phyloP scores from a whole-genome alignment of 768 basidiomycete species.

The Lactifluus rugatus region DNA sequence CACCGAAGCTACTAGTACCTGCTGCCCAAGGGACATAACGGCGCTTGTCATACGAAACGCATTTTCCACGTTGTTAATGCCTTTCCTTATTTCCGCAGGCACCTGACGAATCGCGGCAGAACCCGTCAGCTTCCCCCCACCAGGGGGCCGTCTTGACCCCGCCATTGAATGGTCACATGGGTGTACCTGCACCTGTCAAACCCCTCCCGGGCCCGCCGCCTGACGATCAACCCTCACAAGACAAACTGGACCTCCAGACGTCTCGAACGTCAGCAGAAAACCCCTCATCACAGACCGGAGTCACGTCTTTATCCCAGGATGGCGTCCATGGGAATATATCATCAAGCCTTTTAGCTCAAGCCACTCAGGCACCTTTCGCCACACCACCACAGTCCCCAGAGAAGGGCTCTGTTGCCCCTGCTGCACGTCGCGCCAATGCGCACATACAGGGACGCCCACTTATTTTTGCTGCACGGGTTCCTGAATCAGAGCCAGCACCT shows the following conservation, averaged over 20 bases:
- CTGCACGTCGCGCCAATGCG: not conserved
- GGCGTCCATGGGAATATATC: not conserved
- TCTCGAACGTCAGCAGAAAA: not conserved
- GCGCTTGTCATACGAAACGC: constrained; percentile 2
- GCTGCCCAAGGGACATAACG: not conserved
- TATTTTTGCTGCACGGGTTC: not conserved
- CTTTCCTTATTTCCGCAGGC: constrained; percentile 11
- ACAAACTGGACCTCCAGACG: not conserved
- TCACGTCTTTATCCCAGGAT: not conserved
- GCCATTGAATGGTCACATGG: not conserved
- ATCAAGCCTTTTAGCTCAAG: not conserved
- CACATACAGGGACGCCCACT: not conserved
- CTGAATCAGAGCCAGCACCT: not conserved
- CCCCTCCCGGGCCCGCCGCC: not conserved
- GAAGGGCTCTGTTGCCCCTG: not conserved
- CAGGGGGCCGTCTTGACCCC: not conserved
- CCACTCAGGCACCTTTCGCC: not conserved
- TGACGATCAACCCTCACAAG: not conserved
- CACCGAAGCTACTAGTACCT: not conserved
- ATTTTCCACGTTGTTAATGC: constrained; percentile 2
- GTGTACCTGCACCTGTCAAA: not conserved
- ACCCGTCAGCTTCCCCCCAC: not conserved
- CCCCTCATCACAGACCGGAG: not conserved
- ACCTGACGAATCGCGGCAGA: not conserved
- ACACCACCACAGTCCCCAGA: constrained; percentile 10